Base-by-base conservation (phyloP, 2,329 filamentous ascomycete species). In the Colletotrichum sp. region DNA sequence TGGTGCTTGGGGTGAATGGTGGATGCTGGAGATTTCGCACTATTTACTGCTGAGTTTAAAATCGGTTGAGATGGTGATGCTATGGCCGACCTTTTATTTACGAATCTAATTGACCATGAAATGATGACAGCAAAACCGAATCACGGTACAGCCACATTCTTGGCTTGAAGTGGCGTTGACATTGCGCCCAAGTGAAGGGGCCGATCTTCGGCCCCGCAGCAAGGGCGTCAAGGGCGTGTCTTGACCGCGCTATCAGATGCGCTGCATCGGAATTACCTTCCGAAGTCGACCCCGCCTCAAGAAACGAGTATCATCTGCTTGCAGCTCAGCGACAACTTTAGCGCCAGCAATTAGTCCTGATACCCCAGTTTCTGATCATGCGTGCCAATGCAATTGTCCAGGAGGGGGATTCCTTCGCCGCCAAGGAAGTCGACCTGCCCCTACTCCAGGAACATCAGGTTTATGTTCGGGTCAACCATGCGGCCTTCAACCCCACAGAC, bases 21-120 rank as follows among this genome's bases (percentile, higher is more conserved):
- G 6, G 16, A 13, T 1, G 16, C 12, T 60, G 2, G 26, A 9
- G 16, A 32, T 1, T n/a, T 2, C 9, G 8, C 2, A 5, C 2
- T 5, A 9, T 13, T 15, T 60, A 18, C 15, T 26, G 18, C 16
- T 60, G 15, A 13, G 16, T 18, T 32, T n/a, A 28, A 16, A 18
- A 59, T 10, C 15, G 10, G 9, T 12, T 6, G 18, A 60, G 12
- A 18, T 32, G 13, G 8, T 12, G 28, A 30, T 30, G 12, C 18
- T n/a, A 4, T n/a, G 16, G 10, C 57, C 57, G 5, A 15, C 28
- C 22, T 60, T 32, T 60, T 32, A n/a, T 60, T 8, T 1, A 18
- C 57, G 16, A 32, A n/a, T 32, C 5, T 5, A 9, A 9, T 22
- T 52, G 44, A 13, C 44, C 44, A 22, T 22, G 10, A 52, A 13